Conservation (phyloP, 495 filamentous ascomycete species). For the Chaetomium tenue region DNA sequence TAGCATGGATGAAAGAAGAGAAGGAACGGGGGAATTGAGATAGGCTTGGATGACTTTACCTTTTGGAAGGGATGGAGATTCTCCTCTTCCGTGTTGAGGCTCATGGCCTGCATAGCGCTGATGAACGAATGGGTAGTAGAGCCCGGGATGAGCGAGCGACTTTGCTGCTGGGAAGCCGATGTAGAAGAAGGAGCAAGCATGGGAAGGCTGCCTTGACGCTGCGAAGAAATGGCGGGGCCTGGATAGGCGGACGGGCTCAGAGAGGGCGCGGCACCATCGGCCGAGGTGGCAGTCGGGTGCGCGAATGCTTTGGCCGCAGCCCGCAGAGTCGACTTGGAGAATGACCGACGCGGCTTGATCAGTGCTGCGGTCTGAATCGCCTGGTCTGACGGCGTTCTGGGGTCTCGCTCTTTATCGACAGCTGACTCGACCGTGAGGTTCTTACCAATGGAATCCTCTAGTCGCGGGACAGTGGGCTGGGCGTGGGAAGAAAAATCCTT, state of each 20-base stretch:
- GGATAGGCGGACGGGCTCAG: conserved; percentile 4
- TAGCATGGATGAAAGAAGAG: background rate
- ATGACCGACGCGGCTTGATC: background rate
- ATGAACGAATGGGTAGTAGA: conserved; percentile 12
- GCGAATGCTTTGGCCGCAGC: background rate
- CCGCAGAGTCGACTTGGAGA: conserved; percentile 12
- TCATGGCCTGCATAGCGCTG: conserved; percentile 15
- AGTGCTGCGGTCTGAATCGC: background rate
- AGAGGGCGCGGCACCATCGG: background rate
- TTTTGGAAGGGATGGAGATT: conserved; percentile 10
- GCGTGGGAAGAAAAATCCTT: background rate
- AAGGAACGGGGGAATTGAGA: background rate
- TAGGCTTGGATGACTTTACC: background rate
- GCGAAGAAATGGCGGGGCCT: background rate
- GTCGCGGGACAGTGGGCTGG: background rate
- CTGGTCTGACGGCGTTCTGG: conserved; percentile 2
- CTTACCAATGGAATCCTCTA: background rate
- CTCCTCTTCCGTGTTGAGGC: conserved; percentile 2
- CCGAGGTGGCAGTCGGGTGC: background rate
- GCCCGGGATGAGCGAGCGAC: background rate
- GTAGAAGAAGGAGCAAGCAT: background rate
- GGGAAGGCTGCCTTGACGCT: background rate
- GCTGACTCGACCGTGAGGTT: background rate
- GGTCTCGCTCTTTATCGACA: background rate
- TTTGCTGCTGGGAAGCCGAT: background rate